A percentile compares a stretch with the other conserved stretches of the same genome.
phyloP scores from a whole-genome alignment of 1,284 basidiomycete genomes.

The Sporisorium sorghi region DNA sequence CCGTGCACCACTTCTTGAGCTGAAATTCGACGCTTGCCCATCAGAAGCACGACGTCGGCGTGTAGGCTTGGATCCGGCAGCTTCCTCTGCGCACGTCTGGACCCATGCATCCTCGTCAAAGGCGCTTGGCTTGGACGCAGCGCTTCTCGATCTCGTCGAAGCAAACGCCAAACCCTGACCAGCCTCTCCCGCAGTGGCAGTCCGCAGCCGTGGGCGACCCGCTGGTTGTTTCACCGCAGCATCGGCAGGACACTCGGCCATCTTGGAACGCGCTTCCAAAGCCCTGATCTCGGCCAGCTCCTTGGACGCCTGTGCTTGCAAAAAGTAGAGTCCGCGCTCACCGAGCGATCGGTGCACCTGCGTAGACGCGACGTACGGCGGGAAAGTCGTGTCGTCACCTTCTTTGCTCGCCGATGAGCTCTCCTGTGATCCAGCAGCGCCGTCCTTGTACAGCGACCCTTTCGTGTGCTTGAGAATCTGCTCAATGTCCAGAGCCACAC shows the following conservation, averaged over 20 bases:
- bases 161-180: slow-evolving; percentile 6
- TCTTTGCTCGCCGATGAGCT: not conserved
- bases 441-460: slow-evolving; percentile 56
- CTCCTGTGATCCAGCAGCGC: not conserved
- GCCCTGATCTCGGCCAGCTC: slow-evolving; percentile 65
- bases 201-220: slow-evolving; percentile 8
- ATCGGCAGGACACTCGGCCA: slow-evolving; percentile 23
- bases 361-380: slow-evolving; percentile 49
- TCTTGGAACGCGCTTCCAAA: slow-evolving; percentile 59
- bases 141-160: slow-evolving; percentile 18
- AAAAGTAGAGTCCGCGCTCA: slow-evolving; percentile 57
- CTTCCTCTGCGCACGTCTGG: slow-evolving; percentile 46
- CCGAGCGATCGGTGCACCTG: slow-evolving; percentile 64
- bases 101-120: slow-evolving; percentile 47
- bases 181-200: slow-evolving; percentile 3
- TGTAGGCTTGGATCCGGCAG: slow-evolving; percentile 12
- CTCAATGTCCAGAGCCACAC: slow-evolving; percentile 84
- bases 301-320: slow-evolving; percentile 66
- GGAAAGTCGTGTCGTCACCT: slow-evolving; percentile 14
- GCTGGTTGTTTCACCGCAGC: slow-evolving; percentile 7
- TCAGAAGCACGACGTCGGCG: slow-evolving; percentile 8
- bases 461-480: slow-evolving; percentile 74
- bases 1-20: slow-evolving; percentile 13
- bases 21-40: slow-evolving; percentile 1
- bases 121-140: slow-evolving; percentile 4